phyloP scores from a whole-genome alignment of 805 yeast genomes.

The Saturnispora dispora region DNA sequence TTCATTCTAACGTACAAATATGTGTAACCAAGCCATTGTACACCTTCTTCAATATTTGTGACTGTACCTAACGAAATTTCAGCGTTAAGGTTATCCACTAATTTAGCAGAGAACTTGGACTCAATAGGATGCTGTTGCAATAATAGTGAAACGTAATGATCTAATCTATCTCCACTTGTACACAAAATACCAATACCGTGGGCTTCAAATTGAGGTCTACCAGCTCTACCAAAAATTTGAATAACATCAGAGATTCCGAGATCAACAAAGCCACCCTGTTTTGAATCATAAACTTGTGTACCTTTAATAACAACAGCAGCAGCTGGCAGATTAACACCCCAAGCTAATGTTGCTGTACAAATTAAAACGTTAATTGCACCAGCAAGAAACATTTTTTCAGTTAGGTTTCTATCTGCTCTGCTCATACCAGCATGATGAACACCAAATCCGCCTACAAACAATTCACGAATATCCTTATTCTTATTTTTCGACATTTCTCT shows the following conservation, averaged over 20 bases:
- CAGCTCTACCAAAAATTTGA: conserved; percentile 98
- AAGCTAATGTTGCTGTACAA: conserved; percentile 96
- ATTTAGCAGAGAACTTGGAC: conserved; percentile 63
- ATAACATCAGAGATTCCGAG: conserved; percentile 93
- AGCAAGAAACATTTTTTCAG: conserved; percentile 75
- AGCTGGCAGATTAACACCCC: conserved; percentile 99
- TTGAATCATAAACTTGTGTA: conserved; percentile 89
- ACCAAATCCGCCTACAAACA: conserved; percentile 78
- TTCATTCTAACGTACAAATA: conserved; percentile 91
- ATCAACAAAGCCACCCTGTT: conserved; percentile 90
- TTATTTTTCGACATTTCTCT: conserved; percentile 65
- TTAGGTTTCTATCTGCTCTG: conserved; percentile 78
- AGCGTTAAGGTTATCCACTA: conserved; percentile 91
- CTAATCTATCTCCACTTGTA: conserved; percentile 72
- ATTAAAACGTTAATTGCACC: conserved; percentile 87
- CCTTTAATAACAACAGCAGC: conserved; percentile 96
- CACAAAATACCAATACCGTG: conserved; percentile 89
- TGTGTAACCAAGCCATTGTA: conserved; percentile 97
- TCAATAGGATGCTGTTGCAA: conserved; percentile 97
- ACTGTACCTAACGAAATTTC: conserved; percentile 95
- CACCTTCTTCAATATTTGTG: conserved; percentile 88
- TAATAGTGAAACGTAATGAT: conserved; percentile 79
- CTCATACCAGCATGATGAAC: conserved; percentile 97
- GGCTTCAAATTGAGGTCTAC: conserved; percentile 92
- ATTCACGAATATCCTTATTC: conserved; percentile 71